Evolutionary conservation across 306 rosid genomes (phyloP).

Genomic region (Trichosanthes truncata): DNA sequence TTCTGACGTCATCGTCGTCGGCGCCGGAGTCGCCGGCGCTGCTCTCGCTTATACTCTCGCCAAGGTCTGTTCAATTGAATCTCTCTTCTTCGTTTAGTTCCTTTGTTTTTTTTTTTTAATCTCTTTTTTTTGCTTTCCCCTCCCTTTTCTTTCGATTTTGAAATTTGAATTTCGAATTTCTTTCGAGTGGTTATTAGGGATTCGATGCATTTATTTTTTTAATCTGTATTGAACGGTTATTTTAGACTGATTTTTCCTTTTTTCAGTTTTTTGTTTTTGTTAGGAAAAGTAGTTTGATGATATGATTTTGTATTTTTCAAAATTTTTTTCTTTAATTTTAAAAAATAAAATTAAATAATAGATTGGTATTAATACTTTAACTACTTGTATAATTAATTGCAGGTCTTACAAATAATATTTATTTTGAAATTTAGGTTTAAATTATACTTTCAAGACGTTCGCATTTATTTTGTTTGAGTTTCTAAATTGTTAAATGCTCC

Average conservation of each 20-base stretch:
- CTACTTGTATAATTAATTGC: too few relatives aligned
- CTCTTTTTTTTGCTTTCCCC: neutral
- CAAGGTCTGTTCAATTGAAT: slow-evolving; percentile 29
- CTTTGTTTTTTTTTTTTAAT: neutral
- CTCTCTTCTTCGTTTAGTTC: neutral
- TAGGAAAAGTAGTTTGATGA: neutral
- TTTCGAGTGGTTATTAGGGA: too few relatives aligned
- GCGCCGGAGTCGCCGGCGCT: slow-evolving; percentile 93
- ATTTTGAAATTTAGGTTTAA: too few relatives aligned
- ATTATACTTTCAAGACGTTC: too few relatives aligned
- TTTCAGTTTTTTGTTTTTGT: too few relatives aligned
- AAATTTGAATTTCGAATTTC: neutral
- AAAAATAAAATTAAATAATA: too few relatives aligned
- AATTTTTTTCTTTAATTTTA: too few relatives aligned
- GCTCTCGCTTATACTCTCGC: slow-evolving; percentile 90
- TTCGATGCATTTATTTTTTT: neutral
- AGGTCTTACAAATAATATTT: too few relatives aligned
- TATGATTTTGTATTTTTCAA: neutral
- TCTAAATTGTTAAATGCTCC: too few relatives aligned
- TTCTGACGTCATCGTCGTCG: slow-evolving; percentile 54
- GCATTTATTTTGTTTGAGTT: too few relatives aligned
- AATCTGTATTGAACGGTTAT: neutral
- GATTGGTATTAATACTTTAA: too few relatives aligned
- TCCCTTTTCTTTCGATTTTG: neutral
- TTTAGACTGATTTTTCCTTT: too few relatives aligned